Conservation (phyloP, 1,284 basidiomycete genomes). For the Porphyrellus sp. region DNA sequence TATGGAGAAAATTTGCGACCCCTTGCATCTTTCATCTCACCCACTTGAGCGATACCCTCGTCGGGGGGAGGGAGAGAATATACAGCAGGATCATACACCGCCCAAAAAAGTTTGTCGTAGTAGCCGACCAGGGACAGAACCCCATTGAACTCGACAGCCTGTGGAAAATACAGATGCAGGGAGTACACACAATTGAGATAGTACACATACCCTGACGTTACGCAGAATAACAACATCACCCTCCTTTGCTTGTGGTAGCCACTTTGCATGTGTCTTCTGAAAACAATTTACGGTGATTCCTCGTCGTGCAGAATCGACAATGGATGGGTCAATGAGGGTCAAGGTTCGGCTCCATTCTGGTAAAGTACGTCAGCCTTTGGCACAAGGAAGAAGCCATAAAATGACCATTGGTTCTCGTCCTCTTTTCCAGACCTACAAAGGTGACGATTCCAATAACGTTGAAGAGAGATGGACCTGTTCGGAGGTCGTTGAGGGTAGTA, state of each 20-base stretch:
- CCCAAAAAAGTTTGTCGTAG: conserved; percentile 37
- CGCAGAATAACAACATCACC: conserved; percentile 38
- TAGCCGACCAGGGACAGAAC: conserved; percentile 41
- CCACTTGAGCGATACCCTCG: conserved; percentile 28
- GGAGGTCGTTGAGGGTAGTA: conserved; percentile 24
- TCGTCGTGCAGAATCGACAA: conserved; percentile 36
- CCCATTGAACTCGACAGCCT: conserved; percentile 37
- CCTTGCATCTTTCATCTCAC: conserved; percentile 27
- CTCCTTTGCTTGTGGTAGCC: conserved; percentile 45
- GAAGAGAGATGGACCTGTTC: conserved; percentile 16
- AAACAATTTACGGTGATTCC: conserved; percentile 48
- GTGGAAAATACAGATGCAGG: too few species aligned
- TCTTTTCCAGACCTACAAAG: conserved; percentile 9
- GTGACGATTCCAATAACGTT: conserved; percentile 35
- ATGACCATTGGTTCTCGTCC: conserved; percentile 30
- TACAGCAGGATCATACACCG: conserved; percentile 27
- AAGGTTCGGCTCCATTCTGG: conserved; percentile 33
- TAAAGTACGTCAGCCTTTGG: too few species aligned
- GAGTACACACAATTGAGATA: too few species aligned
- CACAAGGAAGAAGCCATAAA: not conserved
- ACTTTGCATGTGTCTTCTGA: conserved; percentile 42
- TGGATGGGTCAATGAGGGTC: conserved; percentile 30
- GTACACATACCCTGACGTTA: too few species aligned
- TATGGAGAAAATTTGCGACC: conserved; percentile 36
- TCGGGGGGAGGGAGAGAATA: conserved; percentile 19